phyloP scores from a whole-genome alignment of 208 protist species.

The Hexamita inflata region DNA sequence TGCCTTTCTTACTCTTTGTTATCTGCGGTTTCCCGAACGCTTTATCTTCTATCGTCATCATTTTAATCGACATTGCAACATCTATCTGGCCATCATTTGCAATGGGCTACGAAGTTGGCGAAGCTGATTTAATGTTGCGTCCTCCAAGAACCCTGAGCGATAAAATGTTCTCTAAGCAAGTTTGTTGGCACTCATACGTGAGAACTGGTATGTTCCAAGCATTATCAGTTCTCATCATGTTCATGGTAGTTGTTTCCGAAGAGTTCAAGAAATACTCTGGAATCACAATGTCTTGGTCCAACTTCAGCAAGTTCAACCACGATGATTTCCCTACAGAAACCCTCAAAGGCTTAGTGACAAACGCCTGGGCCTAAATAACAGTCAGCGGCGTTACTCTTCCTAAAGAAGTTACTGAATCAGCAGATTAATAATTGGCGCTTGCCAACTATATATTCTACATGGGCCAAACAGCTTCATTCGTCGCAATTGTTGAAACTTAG shows the following conservation, averaged over 20 bases:
- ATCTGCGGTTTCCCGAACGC: slow-evolving; percentile 25
- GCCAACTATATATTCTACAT: background rate
- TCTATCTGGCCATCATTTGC: slow-evolving; percentile 26
- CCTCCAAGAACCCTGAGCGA: slow-evolving; percentile 4
- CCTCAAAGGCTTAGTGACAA: too few relatives aligned
- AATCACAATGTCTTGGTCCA: too few relatives aligned
- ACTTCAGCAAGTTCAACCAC: too few relatives aligned
- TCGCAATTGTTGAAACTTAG: background rate
- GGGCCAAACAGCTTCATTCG: slow-evolving; percentile 10
- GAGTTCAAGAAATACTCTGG: too few relatives aligned
- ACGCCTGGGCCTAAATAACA: too few relatives aligned
- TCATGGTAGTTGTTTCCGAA: background rate
- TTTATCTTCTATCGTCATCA: slow-evolving; percentile 4
- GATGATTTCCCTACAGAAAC: too few relatives aligned
- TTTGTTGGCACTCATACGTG: background rate
- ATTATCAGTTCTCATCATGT: background rate
- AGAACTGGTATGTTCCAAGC: background rate
- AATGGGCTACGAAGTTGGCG: background rate
- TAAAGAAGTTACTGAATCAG: too few relatives aligned
- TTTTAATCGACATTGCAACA: background rate
- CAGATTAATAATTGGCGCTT: too few relatives aligned
- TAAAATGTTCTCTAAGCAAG: background rate
- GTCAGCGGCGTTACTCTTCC: too few relatives aligned
- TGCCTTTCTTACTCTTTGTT: slow-evolving; percentile 31
- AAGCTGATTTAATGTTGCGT: slow-evolving; percentile 10